Evolutionary conservation across 2,329 filamentous ascomycete genomes (phyloP).

Genomic region (Cladosporium sp.): DNA sequence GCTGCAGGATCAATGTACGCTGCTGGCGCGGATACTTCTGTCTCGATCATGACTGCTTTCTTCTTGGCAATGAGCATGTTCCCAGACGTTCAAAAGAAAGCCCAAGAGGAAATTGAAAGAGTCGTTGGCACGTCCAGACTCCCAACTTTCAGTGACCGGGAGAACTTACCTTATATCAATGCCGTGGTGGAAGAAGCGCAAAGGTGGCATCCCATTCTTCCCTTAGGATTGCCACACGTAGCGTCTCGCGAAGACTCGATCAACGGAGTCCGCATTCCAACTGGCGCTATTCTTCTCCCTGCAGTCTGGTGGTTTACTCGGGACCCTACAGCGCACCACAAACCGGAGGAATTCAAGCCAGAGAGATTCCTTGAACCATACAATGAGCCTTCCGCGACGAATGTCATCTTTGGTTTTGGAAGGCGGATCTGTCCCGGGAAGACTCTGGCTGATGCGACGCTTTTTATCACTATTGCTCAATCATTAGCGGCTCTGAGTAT

Average conservation of each 20-base stretch:
- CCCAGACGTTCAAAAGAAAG: slow-evolving; percentile 50
- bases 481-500: slow-evolving; percentile 46
- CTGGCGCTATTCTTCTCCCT: slow-evolving; percentile 23
- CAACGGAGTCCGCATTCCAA: slow-evolving; percentile 31
- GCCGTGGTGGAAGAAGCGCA: slow-evolving; percentile 19
- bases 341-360: slow-evolving; percentile 29
- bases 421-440: slow-evolving; percentile 54
- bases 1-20: slow-evolving; percentile 39
- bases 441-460: slow-evolving; percentile 34
- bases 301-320: slow-evolving; percentile 36
- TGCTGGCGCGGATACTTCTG: slow-evolving; percentile 35
- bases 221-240: slow-evolving; percentile 17
- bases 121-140: slow-evolving; percentile 18
- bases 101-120: slow-evolving; percentile 44
- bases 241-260: slow-evolving; percentile 11
- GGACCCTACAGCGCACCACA: slow-evolving; percentile 32
- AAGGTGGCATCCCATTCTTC: slow-evolving; percentile 31
- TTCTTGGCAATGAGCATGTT: slow-evolving; percentile 31
- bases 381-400: slow-evolving; percentile 36
- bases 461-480: slow-evolving; percentile 42
- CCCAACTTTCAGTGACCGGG: slow-evolving; percentile 17
- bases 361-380: slow-evolving; percentile 35
- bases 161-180: slow-evolving; percentile 18
- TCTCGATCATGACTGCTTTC: slow-evolving; percentile 26
- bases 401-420: slow-evolving; percentile 54